phyloP scores from a whole-genome alignment of 1,284 basidiomycete genomes.

The Cryptococcus sp. region DNA sequence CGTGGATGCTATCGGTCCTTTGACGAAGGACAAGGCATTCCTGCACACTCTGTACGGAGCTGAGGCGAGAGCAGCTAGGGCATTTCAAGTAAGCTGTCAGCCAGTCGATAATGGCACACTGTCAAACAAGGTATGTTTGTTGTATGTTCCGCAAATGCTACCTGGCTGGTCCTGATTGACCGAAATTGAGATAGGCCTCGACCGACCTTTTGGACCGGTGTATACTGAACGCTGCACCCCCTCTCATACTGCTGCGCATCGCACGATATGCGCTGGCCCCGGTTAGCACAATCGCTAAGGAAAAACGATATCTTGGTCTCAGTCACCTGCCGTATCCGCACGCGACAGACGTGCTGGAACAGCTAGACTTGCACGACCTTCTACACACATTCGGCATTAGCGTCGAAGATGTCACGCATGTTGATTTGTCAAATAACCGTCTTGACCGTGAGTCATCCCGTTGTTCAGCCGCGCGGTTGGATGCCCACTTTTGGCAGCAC shows the following conservation, averaged over 20 bases:
- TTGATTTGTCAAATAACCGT: conserved; percentile 17
- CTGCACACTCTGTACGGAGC: neutral
- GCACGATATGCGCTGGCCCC: conserved; percentile 1
- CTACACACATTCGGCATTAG: conserved; percentile 6
- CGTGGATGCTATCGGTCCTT: neutral
- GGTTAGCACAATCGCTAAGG: neutral
- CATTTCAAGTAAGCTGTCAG: neutral
- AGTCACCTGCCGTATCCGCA: conserved; percentile 5
- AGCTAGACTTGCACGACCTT: conserved; percentile 4
- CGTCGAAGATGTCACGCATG: neutral
- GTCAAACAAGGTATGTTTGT: too few relatives aligned
- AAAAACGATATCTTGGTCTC: conserved; percentile 8
- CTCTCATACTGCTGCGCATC: conserved; percentile 7
- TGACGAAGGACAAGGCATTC: neutral
- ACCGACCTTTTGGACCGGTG: too few relatives aligned
- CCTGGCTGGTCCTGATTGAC: neutral
- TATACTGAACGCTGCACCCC: neutral
- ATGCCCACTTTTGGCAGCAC: neutral
- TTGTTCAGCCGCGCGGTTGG: neutral
- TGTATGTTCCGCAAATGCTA: neutral
- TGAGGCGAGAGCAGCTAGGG: neutral
- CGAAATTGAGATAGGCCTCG: too few relatives aligned
- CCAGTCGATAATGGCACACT: neutral
- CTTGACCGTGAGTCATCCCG: conserved; percentile 1
- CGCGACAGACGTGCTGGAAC: conserved; percentile 6